Evolutionary conservation across 208 protist species (phyloP).

Genomic region (Phytomonas francai): DNA sequence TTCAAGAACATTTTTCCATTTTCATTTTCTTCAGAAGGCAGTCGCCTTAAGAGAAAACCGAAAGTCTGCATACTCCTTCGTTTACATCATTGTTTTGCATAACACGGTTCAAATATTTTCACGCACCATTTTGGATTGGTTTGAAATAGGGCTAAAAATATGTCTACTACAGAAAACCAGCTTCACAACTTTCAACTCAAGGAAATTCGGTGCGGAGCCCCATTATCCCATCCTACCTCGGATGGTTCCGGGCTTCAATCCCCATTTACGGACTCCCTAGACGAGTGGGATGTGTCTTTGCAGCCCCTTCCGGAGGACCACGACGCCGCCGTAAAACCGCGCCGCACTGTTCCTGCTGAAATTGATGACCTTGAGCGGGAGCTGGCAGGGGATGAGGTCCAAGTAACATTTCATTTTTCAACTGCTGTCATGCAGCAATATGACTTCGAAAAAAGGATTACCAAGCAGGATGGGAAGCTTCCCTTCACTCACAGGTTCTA

Average conservation of each 20-base stretch:
- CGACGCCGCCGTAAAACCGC: slow-evolving; percentile 1
- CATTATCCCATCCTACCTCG: not conserved
- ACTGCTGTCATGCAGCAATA: not conserved
- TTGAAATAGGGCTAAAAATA: not conserved
- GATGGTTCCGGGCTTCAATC: not conserved
- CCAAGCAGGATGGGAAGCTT: slow-evolving; percentile 7
- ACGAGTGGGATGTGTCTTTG: slow-evolving; percentile 64
- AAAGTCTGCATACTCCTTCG: not conserved
- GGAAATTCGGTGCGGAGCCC: not conserved
- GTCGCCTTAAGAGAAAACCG: not conserved
- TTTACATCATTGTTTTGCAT: not conserved
- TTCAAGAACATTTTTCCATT: not conserved
- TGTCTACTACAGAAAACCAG: not conserved
- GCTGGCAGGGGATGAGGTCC: slow-evolving; percentile 39
- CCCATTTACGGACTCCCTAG: slow-evolving; percentile 31
- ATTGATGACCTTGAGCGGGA: slow-evolving; percentile 63
- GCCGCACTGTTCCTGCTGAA: slow-evolving; percentile 9
- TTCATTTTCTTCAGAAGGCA: not conserved
- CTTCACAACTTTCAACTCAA: not conserved
- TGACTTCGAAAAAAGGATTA: slow-evolving; percentile 3
- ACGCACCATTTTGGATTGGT: not conserved
- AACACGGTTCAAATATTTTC: not conserved
- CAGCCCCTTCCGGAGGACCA: not conserved
- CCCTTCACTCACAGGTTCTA: slow-evolving; percentile 27
- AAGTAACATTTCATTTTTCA: slow-evolving; percentile 34